Percentiles rank a stretch among this genome's conserved stretches.
Conservation (phyloP, 768 basidiomycete genomes). For the Suillus cothurnatus region DNA sequence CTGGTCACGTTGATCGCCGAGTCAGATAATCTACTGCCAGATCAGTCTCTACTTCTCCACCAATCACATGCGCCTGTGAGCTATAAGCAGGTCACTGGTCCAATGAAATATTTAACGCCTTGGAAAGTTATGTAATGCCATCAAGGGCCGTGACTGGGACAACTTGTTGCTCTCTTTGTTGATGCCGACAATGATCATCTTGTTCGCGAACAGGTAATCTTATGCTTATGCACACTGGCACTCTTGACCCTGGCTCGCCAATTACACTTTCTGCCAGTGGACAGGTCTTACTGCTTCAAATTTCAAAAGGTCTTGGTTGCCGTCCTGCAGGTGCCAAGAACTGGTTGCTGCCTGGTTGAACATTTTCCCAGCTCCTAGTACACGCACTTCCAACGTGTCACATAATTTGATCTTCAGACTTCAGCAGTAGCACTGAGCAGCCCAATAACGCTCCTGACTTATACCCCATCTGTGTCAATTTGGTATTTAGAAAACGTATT, state of each 20-base stretch:
- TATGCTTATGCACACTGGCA: background rate
- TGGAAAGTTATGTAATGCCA: background rate
- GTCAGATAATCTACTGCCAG: conserved; percentile 13
- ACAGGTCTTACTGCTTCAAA: background rate
- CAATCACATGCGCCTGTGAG: background rate
- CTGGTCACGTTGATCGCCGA: conserved; percentile 12
- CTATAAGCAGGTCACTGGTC: background rate
- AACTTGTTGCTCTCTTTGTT: background rate
- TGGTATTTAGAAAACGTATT: background rate
- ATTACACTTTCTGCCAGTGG: background rate
- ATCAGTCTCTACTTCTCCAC: conserved; percentile 7
- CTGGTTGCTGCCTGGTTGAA: background rate
- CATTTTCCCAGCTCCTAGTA: background rate
- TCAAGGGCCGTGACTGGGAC: too few species aligned
- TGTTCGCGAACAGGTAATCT: background rate
- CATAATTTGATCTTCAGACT: background rate
- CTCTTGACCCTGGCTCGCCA: background rate
- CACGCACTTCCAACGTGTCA: background rate
- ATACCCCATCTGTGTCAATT: background rate
- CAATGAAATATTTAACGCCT: background rate
- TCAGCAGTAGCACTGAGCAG: too few species aligned
- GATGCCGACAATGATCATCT: background rate
- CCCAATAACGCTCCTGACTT: background rate
- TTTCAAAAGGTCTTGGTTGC: background rate
- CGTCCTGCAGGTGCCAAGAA: background rate